Conservation (phyloP, 2,329 filamentous ascomycete species). For the Fusarium caatingaense region DNA sequence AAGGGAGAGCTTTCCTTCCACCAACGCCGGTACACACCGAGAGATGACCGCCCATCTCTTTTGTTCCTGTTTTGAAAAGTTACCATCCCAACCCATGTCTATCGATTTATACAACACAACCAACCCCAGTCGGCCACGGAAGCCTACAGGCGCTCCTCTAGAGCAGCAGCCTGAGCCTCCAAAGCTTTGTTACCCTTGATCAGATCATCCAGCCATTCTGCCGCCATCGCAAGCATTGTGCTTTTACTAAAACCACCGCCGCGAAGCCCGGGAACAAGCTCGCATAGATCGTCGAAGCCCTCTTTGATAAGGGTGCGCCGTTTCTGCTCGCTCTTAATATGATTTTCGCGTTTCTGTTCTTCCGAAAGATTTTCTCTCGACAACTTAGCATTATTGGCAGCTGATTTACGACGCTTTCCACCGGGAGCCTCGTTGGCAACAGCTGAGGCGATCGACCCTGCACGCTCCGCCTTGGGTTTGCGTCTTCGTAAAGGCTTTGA, state of each 20-base stretch:
- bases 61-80: conserved; percentile 23
- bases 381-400: conserved; percentile 56
- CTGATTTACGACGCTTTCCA: conserved; percentile 64
- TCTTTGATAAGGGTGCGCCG: conserved; percentile 83
- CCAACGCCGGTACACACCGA: conserved; percentile 40
- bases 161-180: conserved; percentile 61
- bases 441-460: conserved; percentile 46
- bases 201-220: conserved; percentile 81
- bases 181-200: conserved; percentile 74
- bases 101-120: conserved; percentile 23
- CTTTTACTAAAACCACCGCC: conserved; percentile 86
- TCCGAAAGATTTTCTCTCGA: conserved; percentile 79
- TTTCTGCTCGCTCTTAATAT: conserved; percentile 90
- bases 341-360: conserved; percentile 85
- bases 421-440: conserved; percentile 51
- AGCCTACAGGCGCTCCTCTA: conserved; percentile 43
- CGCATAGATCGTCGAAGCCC: conserved; percentile 83
- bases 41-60: conserved; percentile 28
- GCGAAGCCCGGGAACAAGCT: conserved; percentile 79
- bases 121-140: background rate
- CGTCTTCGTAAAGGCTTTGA: conserved; percentile 56
- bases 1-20: conserved; percentile 19
- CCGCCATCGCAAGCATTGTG: conserved; percentile 78
- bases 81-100: conserved; percentile 26
- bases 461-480: conserved; percentile 60